Conservation (phyloP, 177 flowering plant species). For the Telopea speciosissima region DNA sequence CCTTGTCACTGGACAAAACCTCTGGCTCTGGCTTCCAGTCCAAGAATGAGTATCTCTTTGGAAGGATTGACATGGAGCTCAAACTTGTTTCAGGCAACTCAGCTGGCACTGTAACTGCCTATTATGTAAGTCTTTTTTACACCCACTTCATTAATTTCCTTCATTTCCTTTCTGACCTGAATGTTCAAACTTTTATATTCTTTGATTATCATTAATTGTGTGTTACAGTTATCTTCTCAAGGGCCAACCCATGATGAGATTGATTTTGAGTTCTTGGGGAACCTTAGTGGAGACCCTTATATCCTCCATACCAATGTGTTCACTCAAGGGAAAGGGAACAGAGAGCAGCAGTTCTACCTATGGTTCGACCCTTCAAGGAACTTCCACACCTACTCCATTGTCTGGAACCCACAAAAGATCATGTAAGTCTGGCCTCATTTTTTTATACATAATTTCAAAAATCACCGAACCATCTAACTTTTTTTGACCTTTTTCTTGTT, state of each 20-base stretch:
- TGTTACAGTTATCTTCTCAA: neutral
- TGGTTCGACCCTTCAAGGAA: neutral
- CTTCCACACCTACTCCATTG: neutral
- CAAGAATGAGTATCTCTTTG: neutral
- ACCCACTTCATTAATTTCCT: neutral
- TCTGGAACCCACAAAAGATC: neutral
- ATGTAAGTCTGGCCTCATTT: neutral
- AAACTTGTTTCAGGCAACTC: neutral
- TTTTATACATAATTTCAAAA: too few relatives aligned
- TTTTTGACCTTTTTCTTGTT: neutral
- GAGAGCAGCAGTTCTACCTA: neutral
- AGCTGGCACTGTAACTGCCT: neutral
- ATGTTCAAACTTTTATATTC: too few relatives aligned
- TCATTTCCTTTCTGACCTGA: too few relatives aligned
- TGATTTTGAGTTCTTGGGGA: neutral
- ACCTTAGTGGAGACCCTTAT: neutral
- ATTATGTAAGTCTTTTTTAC: neutral
- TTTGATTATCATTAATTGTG: neutral
- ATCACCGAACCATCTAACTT: too few relatives aligned
- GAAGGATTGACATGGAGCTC: neutral
- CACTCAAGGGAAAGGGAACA: neutral
- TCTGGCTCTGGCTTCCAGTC: neutral
- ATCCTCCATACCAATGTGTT: neutral
- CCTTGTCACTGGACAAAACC: neutral
- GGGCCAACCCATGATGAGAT: neutral